phyloP scores from a whole-genome alignment of 805 yeast genomes.

The Ogataea dorogensis region DNA sequence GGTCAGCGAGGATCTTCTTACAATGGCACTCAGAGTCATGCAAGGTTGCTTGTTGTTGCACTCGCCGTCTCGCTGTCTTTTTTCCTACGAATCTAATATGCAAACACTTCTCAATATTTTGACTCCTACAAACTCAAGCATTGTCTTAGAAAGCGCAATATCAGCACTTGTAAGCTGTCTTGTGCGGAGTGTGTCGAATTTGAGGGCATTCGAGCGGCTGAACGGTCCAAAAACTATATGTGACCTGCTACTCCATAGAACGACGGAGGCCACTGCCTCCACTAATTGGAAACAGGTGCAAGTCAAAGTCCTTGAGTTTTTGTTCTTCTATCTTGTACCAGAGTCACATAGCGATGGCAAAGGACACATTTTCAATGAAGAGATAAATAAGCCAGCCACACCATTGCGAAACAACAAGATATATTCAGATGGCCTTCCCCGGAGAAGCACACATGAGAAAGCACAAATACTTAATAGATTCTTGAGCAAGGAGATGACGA shows the following conservation, averaged over 20 bases:
- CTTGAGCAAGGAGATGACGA: conserved; percentile 46
- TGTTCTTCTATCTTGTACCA: conserved; percentile 66
- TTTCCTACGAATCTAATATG: conserved; percentile 44
- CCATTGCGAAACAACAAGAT: not conserved
- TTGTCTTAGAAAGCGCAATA: conserved; percentile 41
- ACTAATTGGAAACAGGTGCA: conserved; percentile 50
- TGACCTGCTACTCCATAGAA: conserved; percentile 35
- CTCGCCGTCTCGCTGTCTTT: conserved; percentile 49
- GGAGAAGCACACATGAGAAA: conserved; percentile 45
- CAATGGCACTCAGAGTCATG: conserved; percentile 38
- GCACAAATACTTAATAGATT: conserved; percentile 41
- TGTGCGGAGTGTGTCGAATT: conserved; percentile 54
- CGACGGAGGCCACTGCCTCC: not conserved
- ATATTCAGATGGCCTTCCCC: not conserved
- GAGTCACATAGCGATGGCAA: conserved; percentile 37
- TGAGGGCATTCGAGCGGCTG: conserved; percentile 56
- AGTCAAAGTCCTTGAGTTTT: conserved; percentile 64
- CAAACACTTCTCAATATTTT: conserved; percentile 31
- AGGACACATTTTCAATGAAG: not conserved
- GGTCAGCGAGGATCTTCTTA: conserved; percentile 16
- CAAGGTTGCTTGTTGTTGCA: conserved; percentile 65
- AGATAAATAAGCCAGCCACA: too few species aligned
- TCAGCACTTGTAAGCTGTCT: conserved; percentile 57
- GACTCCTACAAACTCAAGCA: conserved; percentile 14
- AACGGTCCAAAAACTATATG: conserved; percentile 57